A percentile compares a stretch with the other conserved stretches of the same genome.
Evolutionary conservation across 176 grass and related monocot genomes (phyloP).

Genomic region (Oryza glumipatula): DNA sequence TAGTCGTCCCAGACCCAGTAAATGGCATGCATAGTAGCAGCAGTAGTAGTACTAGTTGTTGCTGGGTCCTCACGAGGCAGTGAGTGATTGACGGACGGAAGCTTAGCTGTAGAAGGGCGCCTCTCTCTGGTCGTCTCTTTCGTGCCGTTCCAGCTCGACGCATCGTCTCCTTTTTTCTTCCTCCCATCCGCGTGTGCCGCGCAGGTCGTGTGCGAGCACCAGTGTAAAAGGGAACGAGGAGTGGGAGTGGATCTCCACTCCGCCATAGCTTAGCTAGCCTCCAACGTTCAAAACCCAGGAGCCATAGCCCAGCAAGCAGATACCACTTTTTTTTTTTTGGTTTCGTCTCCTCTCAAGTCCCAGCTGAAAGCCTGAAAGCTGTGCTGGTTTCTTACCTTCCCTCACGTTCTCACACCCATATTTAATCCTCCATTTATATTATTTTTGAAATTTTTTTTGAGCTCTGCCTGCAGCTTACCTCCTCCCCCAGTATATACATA

Average conservation of each 20-base stretch:
- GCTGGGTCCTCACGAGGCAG: not conserved
- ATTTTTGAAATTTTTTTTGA: not conserved
- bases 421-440: conserved; percentile 27
- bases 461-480: conserved; percentile 18
- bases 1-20: not conserved
- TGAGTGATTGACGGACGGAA: not conserved
- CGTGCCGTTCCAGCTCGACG: conserved; percentile 20
- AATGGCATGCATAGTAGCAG: not conserved
- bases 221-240: conserved; percentile 6
- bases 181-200: not conserved
- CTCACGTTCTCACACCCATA: conserved; percentile 69
- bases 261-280: not conserved
- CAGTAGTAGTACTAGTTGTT: not conserved
- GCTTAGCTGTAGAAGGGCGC: not conserved
- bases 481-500: conserved; percentile 20
- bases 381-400: conserved; percentile 41
- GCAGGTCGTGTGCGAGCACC: not conserved
- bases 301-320: not conserved
- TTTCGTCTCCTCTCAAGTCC: too few relatives aligned
- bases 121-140: not conserved
- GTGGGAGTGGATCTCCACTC: conserved; percentile 49
- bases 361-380: conserved; percentile 4
- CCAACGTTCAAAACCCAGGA: conserved; percentile 42
- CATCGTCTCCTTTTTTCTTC: not conserved
- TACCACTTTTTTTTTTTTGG: not conserved